These are phyloP conservation scores for Talaromyces sp. DNA, from an alignment of 2,329 filamentous ascomycete species.

Conservation along the genomic window DNA sequence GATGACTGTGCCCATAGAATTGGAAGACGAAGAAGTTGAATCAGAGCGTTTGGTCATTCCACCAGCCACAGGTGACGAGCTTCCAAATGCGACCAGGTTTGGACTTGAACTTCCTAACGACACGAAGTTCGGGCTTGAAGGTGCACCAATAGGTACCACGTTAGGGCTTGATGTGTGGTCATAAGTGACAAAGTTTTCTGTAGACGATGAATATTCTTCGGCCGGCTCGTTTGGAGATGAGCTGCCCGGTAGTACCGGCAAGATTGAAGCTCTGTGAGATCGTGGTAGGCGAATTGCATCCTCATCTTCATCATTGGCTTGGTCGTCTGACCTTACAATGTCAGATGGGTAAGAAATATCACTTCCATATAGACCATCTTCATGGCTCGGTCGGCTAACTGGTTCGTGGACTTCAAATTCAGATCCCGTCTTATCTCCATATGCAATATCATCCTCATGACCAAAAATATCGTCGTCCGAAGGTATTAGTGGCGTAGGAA, in stretches of 20 bases:
- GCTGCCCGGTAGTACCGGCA: constrained; percentile 35
- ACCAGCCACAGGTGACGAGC: constrained; percentile 33
- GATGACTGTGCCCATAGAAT: constrained; percentile 43
- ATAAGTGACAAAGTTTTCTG: constrained; percentile 19
- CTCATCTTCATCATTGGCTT: constrained; percentile 23
- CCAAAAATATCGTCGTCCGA: constrained; percentile 17
- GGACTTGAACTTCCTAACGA: constrained; percentile 40
- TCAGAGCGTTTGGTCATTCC: constrained; percentile 37
- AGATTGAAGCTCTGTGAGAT: constrained; percentile 37
- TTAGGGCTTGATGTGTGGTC: constrained; percentile 42
- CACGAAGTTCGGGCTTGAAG: constrained; percentile 44
- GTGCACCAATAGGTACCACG: constrained; percentile 37
- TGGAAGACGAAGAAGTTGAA: constrained; percentile 38
- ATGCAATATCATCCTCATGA: background rate
- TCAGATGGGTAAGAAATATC: background rate
- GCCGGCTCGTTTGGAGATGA: constrained; percentile 26
- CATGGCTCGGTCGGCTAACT: background rate
- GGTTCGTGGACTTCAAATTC: background rate
- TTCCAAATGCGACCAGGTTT: constrained; percentile 36
- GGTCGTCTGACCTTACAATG: constrained; percentile 6
- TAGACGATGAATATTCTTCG: constrained; percentile 13
- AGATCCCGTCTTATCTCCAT: background rate
- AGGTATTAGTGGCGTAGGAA: constrained; percentile 28
- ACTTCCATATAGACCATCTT: background rate
- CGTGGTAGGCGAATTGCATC: constrained; percentile 35